Conservation (phyloP, 139 green algal species). For the Yamagishiella unicocca region DNA sequence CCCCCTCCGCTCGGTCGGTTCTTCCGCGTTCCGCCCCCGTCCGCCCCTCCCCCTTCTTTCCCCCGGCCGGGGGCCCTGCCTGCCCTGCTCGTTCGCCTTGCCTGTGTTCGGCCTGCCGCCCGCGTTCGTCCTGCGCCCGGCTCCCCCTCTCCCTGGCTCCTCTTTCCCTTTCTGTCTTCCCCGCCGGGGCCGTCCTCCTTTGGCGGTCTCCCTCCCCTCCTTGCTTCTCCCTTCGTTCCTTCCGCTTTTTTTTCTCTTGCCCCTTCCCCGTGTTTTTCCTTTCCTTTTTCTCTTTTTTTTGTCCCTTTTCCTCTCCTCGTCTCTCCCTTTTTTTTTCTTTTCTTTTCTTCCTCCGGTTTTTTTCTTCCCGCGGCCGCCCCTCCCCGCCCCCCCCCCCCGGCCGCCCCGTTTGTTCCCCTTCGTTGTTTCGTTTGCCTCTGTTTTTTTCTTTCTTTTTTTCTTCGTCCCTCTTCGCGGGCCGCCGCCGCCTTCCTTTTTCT, state of each 20-base stretch:
- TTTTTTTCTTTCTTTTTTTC: no score
- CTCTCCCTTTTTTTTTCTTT: neutral
- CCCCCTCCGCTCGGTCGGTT: neutral
- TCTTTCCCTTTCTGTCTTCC: no score
- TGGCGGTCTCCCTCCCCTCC: no score
- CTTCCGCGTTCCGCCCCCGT: slow-evolving; percentile 5
- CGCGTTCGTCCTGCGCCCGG: neutral
- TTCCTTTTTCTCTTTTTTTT: neutral
- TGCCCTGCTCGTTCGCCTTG: neutral
- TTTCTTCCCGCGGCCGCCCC: no score
- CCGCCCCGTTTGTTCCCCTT: no score
- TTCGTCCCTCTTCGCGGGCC: no score
- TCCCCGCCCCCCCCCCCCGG: no score
- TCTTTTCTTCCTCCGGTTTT: neutral
- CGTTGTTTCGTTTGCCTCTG: no score
- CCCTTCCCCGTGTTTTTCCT: neutral
- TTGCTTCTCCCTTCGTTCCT: neutral
- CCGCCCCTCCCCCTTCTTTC: neutral
- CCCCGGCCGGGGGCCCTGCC: no score
- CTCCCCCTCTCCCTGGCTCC: neutral
- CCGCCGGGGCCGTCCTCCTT: no score
- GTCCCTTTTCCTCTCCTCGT: neutral
- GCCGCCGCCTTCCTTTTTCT: no score
- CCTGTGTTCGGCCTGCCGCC: neutral
- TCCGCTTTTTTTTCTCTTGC: neutral